Evolutionary conservation across 306 rosid genomes (phyloP).

Genomic region (Rosa rugosa): DNA sequence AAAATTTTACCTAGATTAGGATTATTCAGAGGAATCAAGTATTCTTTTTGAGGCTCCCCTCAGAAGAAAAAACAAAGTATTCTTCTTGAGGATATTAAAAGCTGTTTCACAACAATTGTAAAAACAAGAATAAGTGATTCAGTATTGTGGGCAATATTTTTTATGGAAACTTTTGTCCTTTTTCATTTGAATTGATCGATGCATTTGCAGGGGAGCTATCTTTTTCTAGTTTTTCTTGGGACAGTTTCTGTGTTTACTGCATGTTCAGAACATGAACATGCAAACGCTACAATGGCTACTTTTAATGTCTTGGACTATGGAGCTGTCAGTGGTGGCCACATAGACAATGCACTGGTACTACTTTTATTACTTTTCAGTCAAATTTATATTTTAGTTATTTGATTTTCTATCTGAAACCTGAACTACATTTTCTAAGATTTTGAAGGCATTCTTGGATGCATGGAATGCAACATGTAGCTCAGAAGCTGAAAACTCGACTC

Average conservation of each 20-base stretch:
- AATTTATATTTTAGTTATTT: neutral
- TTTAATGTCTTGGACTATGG: slow-evolving; percentile 36
- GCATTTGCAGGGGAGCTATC: slow-evolving; percentile 22
- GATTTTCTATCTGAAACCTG: neutral
- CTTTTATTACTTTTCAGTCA: neutral
- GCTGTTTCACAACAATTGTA: neutral
- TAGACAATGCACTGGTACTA: slow-evolving; percentile 28
- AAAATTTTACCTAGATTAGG: neutral
- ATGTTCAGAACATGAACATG: slow-evolving; percentile 16
- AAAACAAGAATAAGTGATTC: neutral
- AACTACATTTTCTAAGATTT: neutral
- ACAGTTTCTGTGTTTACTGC: slow-evolving; percentile 15
- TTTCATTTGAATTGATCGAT: slow-evolving; percentile 2
- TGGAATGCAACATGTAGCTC: slow-evolving; percentile 36
- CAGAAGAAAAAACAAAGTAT: neutral
- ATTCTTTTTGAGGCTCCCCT: neutral
- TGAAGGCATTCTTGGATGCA: slow-evolving; percentile 36
- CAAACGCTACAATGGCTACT: neutral
- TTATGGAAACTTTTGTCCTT: neutral
- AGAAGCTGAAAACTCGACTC: slow-evolving; percentile 18
- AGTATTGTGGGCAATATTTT: neutral
- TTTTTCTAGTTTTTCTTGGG: slow-evolving; percentile 12
- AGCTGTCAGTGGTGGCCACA: slow-evolving; percentile 28
- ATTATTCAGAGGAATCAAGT: neutral
- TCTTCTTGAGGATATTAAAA: neutral